Evolutionary conservation across 1,284 basidiomycete species (phyloP), one percentile per base, ranked within the genome.

Genomic region (Ceratobasidium sp.): DNA sequence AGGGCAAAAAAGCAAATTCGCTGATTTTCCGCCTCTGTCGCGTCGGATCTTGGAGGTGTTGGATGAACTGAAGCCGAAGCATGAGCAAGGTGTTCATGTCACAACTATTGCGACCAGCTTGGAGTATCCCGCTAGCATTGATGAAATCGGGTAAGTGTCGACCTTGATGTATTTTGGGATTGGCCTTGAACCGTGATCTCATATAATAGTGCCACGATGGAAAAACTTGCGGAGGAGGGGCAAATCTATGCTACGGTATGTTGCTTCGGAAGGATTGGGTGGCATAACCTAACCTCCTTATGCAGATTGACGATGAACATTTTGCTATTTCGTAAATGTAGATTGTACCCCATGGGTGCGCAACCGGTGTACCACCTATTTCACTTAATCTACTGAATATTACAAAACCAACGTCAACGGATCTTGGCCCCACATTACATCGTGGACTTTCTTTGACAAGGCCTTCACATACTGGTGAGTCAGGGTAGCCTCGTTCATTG

Each of bases 21-120:
- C 88, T 0, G 84, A 90, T 79, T 85, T 93, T n/a, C 89, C 89
- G 15, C 79, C 83, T 4, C 81, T 95, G 43, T 89, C 95, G 79
- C 87, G 89, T 62, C 85, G 86, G 37, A 92, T 97, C 78, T 84
- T 95, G 80, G 82, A 89, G 61, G 87, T 88, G 77, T 89, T 95
- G 71, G 71, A 75, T 0, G 34, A 32, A 80, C 85, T 40, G 80
- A 81, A 54, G 87, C 86, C 78, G 83, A 86, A 44, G 79, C 80
- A 34, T 65, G 84, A 86, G 0, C 89, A 90, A 71, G 93, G 92
- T 9, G 86, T 92, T 54, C 88, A 91, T 80, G 89, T 95, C 59
- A 84, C 86, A 37, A 83, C 84, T 29, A 90, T 95, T 79, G 88
- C 82, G 34, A 81, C 82, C 68, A 79, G 84, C 85, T 29, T 84